Conservation (phyloP, 345 rosid species). For the Gossypioides kirkii region DNA sequence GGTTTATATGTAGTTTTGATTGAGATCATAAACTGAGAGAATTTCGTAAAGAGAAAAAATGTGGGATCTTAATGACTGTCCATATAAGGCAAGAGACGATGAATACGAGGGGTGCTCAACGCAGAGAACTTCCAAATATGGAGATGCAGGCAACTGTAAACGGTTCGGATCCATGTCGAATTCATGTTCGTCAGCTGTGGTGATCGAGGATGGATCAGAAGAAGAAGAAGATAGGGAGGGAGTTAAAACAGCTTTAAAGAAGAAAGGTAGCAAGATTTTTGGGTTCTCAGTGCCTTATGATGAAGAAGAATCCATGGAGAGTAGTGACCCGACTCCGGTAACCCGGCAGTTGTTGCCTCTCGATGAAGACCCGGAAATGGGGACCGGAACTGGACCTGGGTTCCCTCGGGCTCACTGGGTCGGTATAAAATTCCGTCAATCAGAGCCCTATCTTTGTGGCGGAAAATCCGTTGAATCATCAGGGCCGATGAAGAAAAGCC, state of each 20-base stretch:
- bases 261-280: conserved; percentile 41
- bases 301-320: conserved; percentile 24
- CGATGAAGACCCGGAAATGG: conserved; percentile 42
- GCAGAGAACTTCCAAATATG: conserved; percentile 31
- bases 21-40: neutral
- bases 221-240: conserved; percentile 49
- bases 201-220: conserved; percentile 73
- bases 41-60: conserved; percentile 27
- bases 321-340: conserved; percentile 43
- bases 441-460: conserved; percentile 37
- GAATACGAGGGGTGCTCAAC: conserved; percentile 49
- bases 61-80: conserved; percentile 84
- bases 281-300: conserved; percentile 42
- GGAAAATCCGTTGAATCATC: conserved; percentile 37
- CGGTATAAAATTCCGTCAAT: conserved; percentile 59
- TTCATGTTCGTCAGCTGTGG: conserved; percentile 76
- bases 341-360: conserved; percentile 84
- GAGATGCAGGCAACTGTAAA: conserved; percentile 56
- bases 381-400: conserved; percentile 25
- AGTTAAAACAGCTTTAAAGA: conserved; percentile 22
- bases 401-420: conserved; percentile 70
- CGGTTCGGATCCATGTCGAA: conserved; percentile 66
- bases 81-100: conserved; percentile 37
- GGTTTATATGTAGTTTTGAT: neutral
- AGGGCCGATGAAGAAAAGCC: conserved; percentile 75